These are phyloP conservation scores for Phytophthora sojae DNA, from an alignment of 352 stramenopile species.

Conservation along the genomic window DNA sequence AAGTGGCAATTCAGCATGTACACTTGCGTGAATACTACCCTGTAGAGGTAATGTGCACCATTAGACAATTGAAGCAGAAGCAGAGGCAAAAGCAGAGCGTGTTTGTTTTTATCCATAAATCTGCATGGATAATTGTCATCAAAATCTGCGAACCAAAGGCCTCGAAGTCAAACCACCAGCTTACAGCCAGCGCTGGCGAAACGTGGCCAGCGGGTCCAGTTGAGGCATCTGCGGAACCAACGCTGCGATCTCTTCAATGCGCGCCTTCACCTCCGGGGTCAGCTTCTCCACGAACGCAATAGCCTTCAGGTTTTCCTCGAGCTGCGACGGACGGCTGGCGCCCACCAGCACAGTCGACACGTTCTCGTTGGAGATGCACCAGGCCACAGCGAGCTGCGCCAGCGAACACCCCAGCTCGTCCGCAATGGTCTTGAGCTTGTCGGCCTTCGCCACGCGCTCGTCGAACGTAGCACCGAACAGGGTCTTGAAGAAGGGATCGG, in stretches of 20 bases:
- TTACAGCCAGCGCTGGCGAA: slow-evolving; percentile 19
- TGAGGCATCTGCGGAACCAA: slow-evolving; percentile 16
- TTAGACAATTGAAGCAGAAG: too few species aligned
- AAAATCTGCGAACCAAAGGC: too few species aligned
- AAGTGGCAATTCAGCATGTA: too few species aligned
- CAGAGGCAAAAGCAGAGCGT: too few species aligned
- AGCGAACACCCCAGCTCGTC: slow-evolving; percentile 44
- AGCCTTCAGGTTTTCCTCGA: slow-evolving; percentile 39
- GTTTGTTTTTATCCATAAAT: too few species aligned
- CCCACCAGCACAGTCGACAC: slow-evolving; percentile 58
- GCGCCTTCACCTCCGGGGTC: slow-evolving; percentile 56
- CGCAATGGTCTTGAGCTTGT: slow-evolving; percentile 46
- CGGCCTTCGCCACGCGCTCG: slow-evolving; percentile 52
- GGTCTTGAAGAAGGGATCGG: slow-evolving; percentile 16
- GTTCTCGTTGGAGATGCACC: slow-evolving; percentile 59
- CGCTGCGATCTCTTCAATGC: slow-evolving; percentile 57
- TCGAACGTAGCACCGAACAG: slow-evolving; percentile 24
- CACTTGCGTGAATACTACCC: too few species aligned
- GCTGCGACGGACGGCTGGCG: slow-evolving; percentile 43
- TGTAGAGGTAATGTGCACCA: too few species aligned
- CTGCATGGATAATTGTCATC: too few species aligned
- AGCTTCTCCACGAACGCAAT: slow-evolving; percentile 47
- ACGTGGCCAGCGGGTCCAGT: slow-evolving; percentile 19
- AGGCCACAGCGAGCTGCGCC: slow-evolving; percentile 39
- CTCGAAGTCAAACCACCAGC: neutral